Conservation (phyloP, 352 stramenopile species). For the Phytophthora podocarpi region DNA sequence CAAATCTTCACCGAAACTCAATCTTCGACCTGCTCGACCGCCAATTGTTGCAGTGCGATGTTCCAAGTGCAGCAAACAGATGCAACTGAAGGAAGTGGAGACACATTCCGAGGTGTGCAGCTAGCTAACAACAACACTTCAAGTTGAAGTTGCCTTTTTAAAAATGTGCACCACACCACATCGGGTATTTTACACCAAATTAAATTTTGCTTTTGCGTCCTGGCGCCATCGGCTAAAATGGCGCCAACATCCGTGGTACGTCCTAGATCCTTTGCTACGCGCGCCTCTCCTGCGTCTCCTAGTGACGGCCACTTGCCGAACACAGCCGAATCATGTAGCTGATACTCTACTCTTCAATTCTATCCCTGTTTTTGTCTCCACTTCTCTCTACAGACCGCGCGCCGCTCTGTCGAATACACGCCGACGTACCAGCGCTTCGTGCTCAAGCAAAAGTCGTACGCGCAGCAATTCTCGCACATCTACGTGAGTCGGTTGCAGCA, state of each 20-base stretch:
- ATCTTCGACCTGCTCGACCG: not conserved
- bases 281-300: not conserved
- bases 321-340: conserved; percentile 8
- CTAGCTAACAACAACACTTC: not conserved
- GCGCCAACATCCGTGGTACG: conserved; percentile 32
- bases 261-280: not conserved
- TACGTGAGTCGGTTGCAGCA: conserved; percentile 84
- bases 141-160: conserved; percentile 7
- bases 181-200: not conserved
- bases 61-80: conserved; percentile 39
- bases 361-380: not conserved
- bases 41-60: conserved; percentile 31
- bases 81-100: conserved; percentile 43
- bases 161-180: not conserved
- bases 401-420: conserved; percentile 51
- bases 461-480: conserved; percentile 91
- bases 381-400: conserved; percentile 34
- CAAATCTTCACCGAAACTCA: not conserved
- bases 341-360: conserved; percentile 9
- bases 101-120: conserved; percentile 45
- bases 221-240: conserved; percentile 20
- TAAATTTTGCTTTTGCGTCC: too few relatives aligned
- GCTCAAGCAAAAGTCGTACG: conserved; percentile 86
- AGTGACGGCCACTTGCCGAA: not conserved
- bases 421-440: conserved; percentile 68